A percentile compares a stretch with the other conserved stretches of the same genome.
phyloP scores from a whole-genome alignment of 345 rosid species.

The Kernera saxatilis region DNA sequence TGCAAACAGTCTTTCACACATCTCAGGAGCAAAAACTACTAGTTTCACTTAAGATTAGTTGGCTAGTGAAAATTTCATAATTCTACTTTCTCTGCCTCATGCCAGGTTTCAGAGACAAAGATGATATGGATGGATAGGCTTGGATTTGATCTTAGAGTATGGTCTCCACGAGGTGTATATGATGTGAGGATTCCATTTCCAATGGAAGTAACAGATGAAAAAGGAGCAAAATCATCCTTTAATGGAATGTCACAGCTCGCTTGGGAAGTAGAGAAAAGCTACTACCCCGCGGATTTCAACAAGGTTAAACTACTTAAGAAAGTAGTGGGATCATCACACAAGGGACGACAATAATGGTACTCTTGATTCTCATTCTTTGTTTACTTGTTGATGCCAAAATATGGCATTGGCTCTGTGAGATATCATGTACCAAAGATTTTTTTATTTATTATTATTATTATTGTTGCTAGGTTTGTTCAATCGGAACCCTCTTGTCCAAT shows the following conservation, averaged over 20 bases:
- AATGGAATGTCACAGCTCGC: constrained; percentile 93
- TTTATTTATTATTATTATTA: neutral
- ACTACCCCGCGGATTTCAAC: constrained; percentile 40
- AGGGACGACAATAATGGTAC: neutral
- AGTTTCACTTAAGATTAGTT: neutral
- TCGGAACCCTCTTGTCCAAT: no score
- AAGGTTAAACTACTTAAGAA: constrained; percentile 68
- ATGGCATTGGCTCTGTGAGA: neutral
- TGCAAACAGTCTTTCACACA: neutral
- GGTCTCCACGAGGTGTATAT: constrained; percentile 44
- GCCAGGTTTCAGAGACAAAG: constrained; percentile 71
- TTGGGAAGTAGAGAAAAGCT: constrained; percentile 90
- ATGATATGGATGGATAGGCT: constrained; percentile 89
- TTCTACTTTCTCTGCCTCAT: neutral
- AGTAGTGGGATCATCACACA: constrained; percentile 29
- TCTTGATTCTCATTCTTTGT: neutral
- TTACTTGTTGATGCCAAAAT: neutral
- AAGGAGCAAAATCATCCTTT: constrained; percentile 84
- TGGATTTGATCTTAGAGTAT: constrained; percentile 73
- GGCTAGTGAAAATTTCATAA: neutral
- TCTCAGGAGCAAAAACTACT: neutral
- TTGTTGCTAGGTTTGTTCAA: neutral
- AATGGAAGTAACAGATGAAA: constrained; percentile 70
- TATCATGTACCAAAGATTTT: no score
- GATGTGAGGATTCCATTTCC: constrained; percentile 92